A percentile compares a stretch with the other conserved stretches of the same genome.
These are phyloP conservation scores for Lipomyces sp. DNA, from an alignment of 805 yeast species.

Conservation along the genomic window DNA sequence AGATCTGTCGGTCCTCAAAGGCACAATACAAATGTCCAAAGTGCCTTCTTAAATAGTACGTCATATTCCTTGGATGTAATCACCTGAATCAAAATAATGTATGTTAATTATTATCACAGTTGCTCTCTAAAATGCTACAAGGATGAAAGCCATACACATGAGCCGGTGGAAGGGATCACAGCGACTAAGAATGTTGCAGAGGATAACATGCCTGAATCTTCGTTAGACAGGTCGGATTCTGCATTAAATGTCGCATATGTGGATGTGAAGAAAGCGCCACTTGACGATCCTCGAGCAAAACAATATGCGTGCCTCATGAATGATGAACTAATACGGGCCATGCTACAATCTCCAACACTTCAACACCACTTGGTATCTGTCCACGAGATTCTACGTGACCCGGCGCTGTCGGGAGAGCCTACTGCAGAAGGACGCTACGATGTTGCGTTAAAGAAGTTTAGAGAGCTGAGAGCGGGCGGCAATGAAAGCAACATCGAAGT, in stretches of 20 bases:
- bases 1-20: slow-evolving; percentile 46
- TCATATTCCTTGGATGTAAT: not conserved
- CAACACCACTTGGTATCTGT: slow-evolving; percentile 60
- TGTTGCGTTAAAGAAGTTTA: slow-evolving; percentile 64
- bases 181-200: not conserved
- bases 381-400: slow-evolving; percentile 54
- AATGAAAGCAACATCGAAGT: slow-evolving; percentile 66
- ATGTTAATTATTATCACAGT: slow-evolving; percentile 34
- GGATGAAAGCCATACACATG: slow-evolving; percentile 41
- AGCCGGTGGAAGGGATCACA: slow-evolving; percentile 37
- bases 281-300: slow-evolving; percentile 36
- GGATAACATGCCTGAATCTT: not conserved
- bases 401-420: slow-evolving; percentile 55
- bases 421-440: slow-evolving; percentile 60
- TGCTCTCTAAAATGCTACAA: slow-evolving; percentile 71
- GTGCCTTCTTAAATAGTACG: slow-evolving; percentile 45
- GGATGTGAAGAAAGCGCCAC: not conserved
- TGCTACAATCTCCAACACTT: slow-evolving; percentile 59
- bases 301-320: slow-evolving; percentile 45
- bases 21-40: slow-evolving; percentile 64
- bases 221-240: not conserved
- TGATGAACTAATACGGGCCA: slow-evolving; percentile 53
- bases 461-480: slow-evolving; percentile 67
- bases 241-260: not conserved
- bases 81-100: not conserved